phyloP scores from a whole-genome alignment of 2,329 filamentous ascomycete genomes.

The Bimuria novae-zelandiae region DNA sequence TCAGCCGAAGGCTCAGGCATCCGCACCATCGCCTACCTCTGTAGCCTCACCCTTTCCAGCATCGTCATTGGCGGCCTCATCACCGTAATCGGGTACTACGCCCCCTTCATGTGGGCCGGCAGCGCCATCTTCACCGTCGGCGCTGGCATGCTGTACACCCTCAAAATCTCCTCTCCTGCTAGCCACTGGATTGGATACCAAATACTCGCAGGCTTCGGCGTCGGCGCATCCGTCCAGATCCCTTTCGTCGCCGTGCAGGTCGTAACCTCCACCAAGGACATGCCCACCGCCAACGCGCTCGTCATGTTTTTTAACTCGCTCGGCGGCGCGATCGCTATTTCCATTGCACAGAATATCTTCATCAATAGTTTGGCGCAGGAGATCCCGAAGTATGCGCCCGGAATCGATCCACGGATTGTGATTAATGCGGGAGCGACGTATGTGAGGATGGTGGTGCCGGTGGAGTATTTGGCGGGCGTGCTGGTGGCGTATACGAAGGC shows the following conservation, averaged over 20 bases:
- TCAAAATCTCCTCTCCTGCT: constrained; percentile 27
- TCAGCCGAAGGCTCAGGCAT: constrained; percentile 43
- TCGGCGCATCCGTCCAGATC: constrained; percentile 50
- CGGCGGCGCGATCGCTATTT: constrained; percentile 68
- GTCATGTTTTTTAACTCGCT: constrained; percentile 66
- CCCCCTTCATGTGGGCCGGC: constrained; percentile 46
- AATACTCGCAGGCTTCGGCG: constrained; percentile 43
- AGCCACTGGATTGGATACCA: constrained; percentile 48
- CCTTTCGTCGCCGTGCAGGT: constrained; percentile 51
- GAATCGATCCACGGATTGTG: constrained; percentile 46
- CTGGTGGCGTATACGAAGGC: constrained; percentile 67
- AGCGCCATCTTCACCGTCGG: constrained; percentile 42
- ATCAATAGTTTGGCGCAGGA: too few relatives aligned
- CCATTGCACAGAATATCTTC: constrained; percentile 70
- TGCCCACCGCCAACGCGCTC: constrained; percentile 50
- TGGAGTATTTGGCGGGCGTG: constrained; percentile 56
- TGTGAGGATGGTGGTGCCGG: constrained; percentile 58
- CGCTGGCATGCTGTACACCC: constrained; percentile 43
- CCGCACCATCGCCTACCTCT: constrained; percentile 35
- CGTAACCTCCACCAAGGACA: constrained; percentile 44
- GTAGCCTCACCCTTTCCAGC: constrained; percentile 27
- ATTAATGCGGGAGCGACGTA: constrained; percentile 62
- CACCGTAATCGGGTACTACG: constrained; percentile 32
- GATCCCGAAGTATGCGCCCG: constrained; percentile 44
- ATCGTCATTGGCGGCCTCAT: constrained; percentile 32